A percentile compares a stretch with the other conserved stretches of the same genome.
Conservation (phyloP, 352 stramenopile species). For the Phytophthora syringae region DNA sequence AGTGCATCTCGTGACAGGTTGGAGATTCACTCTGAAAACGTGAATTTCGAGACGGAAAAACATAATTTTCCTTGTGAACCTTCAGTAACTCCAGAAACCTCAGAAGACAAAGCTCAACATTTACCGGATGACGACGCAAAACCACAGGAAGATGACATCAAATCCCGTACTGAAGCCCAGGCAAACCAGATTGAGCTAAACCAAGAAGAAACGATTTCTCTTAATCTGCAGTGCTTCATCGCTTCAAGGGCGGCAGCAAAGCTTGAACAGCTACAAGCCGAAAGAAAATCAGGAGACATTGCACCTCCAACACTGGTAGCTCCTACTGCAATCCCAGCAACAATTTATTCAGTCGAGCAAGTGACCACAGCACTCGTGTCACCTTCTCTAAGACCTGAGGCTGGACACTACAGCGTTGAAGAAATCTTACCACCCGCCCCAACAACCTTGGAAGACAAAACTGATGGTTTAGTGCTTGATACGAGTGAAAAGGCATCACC, state of each 20-base stretch:
- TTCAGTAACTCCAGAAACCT: neutral
- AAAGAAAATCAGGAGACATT: slow-evolving; percentile 30
- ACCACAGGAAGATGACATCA: neutral
- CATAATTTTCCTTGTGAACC: neutral
- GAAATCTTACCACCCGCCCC: neutral
- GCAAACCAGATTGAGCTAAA: slow-evolving; percentile 1
- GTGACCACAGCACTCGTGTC: neutral
- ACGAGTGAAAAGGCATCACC: neutral
- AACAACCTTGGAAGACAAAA: neutral
- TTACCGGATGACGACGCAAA: neutral
- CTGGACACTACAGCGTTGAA: neutral
- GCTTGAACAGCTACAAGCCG: slow-evolving; percentile 45
- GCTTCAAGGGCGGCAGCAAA: slow-evolving; percentile 38
- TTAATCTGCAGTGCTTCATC: slow-evolving; percentile 50
- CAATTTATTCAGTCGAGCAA: neutral
- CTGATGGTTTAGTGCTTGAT: neutral
- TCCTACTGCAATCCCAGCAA: neutral
- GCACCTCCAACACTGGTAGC: neutral
- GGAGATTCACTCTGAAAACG: neutral
- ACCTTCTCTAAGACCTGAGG: neutral
- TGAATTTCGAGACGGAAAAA: neutral
- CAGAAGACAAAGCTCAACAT: neutral
- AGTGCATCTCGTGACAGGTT: neutral
- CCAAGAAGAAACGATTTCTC: slow-evolving; percentile 20
- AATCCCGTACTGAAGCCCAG: neutral